Percentiles rank a stretch among this genome's conserved stretches.
Evolutionary conservation across 1,139 yeast genomes (phyloP).

Genomic region (Geotrichum europaeum): DNA sequence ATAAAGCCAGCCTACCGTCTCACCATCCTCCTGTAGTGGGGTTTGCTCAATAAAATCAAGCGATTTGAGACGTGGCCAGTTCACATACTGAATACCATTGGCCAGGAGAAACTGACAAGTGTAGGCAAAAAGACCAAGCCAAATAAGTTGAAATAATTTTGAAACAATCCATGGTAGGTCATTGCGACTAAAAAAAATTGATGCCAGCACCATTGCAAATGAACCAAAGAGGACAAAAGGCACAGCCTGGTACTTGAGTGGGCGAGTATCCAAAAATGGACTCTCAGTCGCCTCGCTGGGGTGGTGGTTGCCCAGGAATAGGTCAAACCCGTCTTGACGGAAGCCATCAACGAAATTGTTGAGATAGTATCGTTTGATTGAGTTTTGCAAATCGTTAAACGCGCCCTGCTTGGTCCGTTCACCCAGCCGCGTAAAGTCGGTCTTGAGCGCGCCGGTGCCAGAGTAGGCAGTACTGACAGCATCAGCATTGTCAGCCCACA

Average conservation of each 20-base stretch:
- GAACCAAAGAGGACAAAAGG: conserved; percentile 78
- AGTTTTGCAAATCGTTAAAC: conserved; percentile 71
- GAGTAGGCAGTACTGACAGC: conserved; percentile 86
- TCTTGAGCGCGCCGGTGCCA: conserved; percentile 95
- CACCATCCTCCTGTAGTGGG: conserved; percentile 41
- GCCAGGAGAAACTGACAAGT: conserved; percentile 47
- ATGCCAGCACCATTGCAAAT: conserved; percentile 58
- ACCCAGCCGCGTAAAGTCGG: conserved; percentile 94
- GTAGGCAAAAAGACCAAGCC: conserved; percentile 41
- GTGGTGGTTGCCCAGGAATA: conserved; percentile 71
- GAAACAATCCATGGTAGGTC: conserved; percentile 48
- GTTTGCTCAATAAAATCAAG: conserved; percentile 47
- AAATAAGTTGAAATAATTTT: conserved; percentile 54
- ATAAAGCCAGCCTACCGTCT: conserved; percentile 37
- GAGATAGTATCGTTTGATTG: conserved; percentile 76
- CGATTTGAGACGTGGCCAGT: conserved; percentile 78
- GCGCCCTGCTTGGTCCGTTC: conserved; percentile 83
- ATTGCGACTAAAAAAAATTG: conserved; percentile 62
- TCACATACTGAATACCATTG: conserved; percentile 84
- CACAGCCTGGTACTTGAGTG: conserved; percentile 62
- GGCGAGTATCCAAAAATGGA: conserved; percentile 76
- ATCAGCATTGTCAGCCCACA: conserved; percentile 99
- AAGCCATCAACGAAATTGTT: conserved; percentile 87
- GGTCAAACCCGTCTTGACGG: conserved; percentile 90
- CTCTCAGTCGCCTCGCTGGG: conserved; percentile 59